Conservation (phyloP, 2,329 filamentous ascomycete genomes). For the Thelonectria rubi region DNA sequence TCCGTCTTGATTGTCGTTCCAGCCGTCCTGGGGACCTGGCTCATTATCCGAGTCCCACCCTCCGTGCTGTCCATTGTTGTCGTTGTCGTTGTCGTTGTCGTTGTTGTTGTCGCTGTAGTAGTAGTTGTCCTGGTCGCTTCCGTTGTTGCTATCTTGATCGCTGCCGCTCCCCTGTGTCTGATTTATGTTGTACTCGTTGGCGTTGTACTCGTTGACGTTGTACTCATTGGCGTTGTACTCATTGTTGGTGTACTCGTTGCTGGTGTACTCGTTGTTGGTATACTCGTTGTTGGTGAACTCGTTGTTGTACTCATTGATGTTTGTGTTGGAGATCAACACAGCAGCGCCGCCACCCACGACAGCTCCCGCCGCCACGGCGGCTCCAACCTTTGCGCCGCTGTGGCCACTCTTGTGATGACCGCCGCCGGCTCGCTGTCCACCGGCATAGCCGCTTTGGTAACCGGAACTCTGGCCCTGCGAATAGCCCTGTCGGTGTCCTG, state of each 20-base stretch:
- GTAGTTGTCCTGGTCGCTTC: neutral
- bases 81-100: neutral
- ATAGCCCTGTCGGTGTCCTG: neutral
- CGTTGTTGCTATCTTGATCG: neutral
- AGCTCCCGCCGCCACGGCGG: neutral
- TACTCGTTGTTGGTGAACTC: neutral
- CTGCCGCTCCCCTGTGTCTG: neutral
- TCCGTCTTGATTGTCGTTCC: neutral
- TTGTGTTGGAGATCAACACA: neutral
- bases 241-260: neutral
- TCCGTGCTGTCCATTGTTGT: neutral
- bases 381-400: neutral
- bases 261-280: neutral
- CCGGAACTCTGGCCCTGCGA: neutral
- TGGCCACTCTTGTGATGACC: neutral
- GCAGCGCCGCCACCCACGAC: neutral
- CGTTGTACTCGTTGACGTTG: neutral
- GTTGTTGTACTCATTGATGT: neutral
- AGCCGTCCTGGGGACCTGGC: neutral
- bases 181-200: neutral
- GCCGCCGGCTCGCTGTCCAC: neutral
- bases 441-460: neutral
- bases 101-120: neutral
- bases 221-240: neutral
- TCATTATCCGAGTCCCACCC: neutral